Evolutionary conservation across 1,284 basidiomycete genomes (phyloP).

Genomic region (Coniferiporia sulphurascens): DNA sequence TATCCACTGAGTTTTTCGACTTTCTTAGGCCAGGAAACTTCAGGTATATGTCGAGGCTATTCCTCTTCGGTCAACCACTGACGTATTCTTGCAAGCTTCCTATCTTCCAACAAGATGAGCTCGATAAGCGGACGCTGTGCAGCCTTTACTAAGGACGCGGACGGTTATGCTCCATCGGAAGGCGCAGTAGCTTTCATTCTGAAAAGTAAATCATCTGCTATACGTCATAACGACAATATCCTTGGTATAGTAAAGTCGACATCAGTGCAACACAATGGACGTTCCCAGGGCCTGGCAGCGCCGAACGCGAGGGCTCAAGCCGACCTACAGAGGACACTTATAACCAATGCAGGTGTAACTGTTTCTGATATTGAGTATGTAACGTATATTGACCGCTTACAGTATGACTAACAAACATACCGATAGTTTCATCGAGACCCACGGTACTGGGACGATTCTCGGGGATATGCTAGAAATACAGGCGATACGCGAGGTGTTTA

Average conservation of each 20-base stretch:
- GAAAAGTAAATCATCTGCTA: slow-evolving; percentile 31
- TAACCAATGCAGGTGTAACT: slow-evolving; percentile 26
- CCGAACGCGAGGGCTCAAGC: slow-evolving; percentile 32
- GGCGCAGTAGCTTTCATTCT: slow-evolving; percentile 31
- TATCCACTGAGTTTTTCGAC: neutral
- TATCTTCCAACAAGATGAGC: slow-evolving; percentile 34
- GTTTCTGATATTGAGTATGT: slow-evolving; percentile 33
- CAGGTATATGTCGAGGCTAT: neutral
- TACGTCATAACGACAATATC: slow-evolving; percentile 32
- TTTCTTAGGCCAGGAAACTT: slow-evolving; percentile 19
- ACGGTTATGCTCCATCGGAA: slow-evolving; percentile 33
- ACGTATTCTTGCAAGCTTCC: slow-evolving; percentile 5
- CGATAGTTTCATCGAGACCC: slow-evolving; percentile 32
- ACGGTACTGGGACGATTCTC: slow-evolving; percentile 34
- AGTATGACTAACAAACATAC: neutral
- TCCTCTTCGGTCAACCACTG: neutral
- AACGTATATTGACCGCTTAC: neutral
- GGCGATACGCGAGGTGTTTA: slow-evolving; percentile 33
- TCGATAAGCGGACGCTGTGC: slow-evolving; percentile 33
- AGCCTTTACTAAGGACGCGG: slow-evolving; percentile 32
- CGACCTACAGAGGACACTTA: slow-evolving; percentile 28
- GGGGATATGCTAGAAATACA: slow-evolving; percentile 35
- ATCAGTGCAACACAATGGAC: slow-evolving; percentile 31
- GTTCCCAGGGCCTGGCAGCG: slow-evolving; percentile 34
- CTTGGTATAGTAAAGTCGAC: slow-evolving; percentile 31